Evolutionary conservation across 306 rosid genomes (phyloP).

Genomic region (Prunus kanzakura): DNA sequence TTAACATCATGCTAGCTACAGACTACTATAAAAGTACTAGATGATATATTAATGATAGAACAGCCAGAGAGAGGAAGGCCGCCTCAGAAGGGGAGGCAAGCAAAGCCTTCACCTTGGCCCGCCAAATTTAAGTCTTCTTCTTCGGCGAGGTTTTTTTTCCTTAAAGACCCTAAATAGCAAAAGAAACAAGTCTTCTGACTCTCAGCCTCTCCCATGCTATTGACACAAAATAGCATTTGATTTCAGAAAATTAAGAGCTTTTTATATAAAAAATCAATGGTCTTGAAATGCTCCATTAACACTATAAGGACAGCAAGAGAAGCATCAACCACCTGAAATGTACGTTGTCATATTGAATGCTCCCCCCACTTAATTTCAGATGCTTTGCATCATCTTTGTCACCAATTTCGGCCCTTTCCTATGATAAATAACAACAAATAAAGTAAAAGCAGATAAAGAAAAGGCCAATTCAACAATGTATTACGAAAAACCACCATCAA

Average conservation of each 20-base stretch:
- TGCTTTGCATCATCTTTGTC: constrained; percentile 67
- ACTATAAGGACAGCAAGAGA: not conserved
- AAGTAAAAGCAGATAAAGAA: constrained; percentile 6
- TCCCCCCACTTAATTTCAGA: constrained; percentile 65
- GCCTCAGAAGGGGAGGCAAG: not conserved
- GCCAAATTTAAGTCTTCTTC: not conserved
- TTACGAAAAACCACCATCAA: not conserved
- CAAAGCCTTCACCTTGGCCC: not conserved
- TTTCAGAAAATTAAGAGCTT: no score
- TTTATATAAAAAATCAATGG: not conserved
- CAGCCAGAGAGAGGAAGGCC: not conserved
- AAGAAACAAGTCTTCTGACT: not conserved
- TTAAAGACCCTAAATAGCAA: not conserved
- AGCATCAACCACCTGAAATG: constrained; percentile 64
- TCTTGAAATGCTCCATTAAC: not conserved
- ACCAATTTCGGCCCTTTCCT: constrained; percentile 80
- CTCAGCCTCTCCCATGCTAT: not conserved
- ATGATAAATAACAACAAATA: constrained; percentile 18
- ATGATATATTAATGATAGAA: not conserved
- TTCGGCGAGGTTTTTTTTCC: not conserved
- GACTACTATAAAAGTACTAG: not conserved
- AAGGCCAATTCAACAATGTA: constrained; percentile 8
- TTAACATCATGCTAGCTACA: not conserved
- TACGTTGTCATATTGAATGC: constrained; percentile 67
- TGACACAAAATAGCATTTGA: not conserved